A percentile compares a stretch with the other conserved stretches of the same genome.
Evolutionary conservation across 2,329 filamentous ascomycete species (phyloP).

Genomic region (Neopestalotiopsis rosae): DNA sequence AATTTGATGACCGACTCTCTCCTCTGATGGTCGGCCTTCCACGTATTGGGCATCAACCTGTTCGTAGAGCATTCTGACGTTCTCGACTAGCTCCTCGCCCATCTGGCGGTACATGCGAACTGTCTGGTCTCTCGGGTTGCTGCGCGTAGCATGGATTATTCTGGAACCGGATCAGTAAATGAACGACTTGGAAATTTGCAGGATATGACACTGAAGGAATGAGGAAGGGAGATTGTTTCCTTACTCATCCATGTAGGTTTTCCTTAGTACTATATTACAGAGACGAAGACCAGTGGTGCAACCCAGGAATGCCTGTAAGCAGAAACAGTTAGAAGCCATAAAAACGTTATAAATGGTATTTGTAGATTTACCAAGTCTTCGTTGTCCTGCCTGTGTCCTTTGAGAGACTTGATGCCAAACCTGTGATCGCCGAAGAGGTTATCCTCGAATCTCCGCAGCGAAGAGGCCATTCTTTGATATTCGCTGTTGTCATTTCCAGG

Average conservation of each 20-base stretch:
- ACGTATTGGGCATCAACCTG: slow-evolving; percentile 57
- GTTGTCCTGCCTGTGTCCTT: slow-evolving; percentile 51
- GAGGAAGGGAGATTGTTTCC: slow-evolving; percentile 22
- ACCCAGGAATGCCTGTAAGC: slow-evolving; percentile 55
- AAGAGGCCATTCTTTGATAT: slow-evolving; percentile 48
- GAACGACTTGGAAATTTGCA: too few species aligned
- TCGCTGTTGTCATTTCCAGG: slow-evolving; percentile 56
- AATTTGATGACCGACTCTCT: slow-evolving; percentile 59
- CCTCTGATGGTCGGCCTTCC: slow-evolving; percentile 48
- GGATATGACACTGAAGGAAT: neutral
- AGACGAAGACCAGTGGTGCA: slow-evolving; percentile 61
- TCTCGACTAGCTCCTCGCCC: slow-evolving; percentile 53
- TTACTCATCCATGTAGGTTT: slow-evolving; percentile 58
- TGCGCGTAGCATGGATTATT: slow-evolving; percentile 47
- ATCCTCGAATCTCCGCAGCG: slow-evolving; percentile 54
- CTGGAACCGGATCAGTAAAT: slow-evolving; percentile 31
- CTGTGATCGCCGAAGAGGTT: slow-evolving; percentile 52
- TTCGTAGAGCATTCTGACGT: slow-evolving; percentile 52
- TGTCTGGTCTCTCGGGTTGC: slow-evolving; percentile 40
- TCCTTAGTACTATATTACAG: slow-evolving; percentile 61
- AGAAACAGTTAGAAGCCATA: neutral
- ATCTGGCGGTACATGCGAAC: slow-evolving; percentile 48
- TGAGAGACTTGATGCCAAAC: slow-evolving; percentile 50
- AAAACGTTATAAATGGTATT: neutral
- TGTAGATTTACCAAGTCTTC: slow-evolving; percentile 51